Evolutionary conservation across 768 basidiomycete genomes (phyloP).

Genomic region (Lyophyllum semitale): DNA sequence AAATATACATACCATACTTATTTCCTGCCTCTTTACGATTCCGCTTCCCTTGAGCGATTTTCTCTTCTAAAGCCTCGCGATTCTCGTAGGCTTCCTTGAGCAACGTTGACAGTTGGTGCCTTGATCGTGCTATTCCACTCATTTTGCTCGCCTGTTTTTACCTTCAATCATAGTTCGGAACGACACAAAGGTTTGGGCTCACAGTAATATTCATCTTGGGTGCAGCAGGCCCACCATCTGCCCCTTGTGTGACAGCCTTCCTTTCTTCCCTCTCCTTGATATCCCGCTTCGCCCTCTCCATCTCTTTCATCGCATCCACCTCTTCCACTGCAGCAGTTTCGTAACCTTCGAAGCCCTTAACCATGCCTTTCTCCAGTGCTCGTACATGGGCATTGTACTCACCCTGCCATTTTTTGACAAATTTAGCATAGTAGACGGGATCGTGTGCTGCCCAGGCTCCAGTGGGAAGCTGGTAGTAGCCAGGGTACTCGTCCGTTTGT

Average conservation of each 20-base stretch:
- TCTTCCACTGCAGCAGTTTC: constrained; percentile 55
- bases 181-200: constrained; percentile 21
- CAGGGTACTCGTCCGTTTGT: constrained; percentile 76
- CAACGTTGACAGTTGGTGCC: constrained; percentile 80
- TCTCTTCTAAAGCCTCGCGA: constrained; percentile 80
- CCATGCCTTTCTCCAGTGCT: constrained; percentile 66
- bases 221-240: constrained; percentile 51
- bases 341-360: constrained; percentile 70
- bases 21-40: constrained; percentile 90
- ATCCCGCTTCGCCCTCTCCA: constrained; percentile 76
- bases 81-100: constrained; percentile 84
- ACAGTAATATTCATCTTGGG: constrained; percentile 88
- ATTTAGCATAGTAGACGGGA: constrained; percentile 63
- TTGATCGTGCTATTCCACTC: constrained; percentile 65
- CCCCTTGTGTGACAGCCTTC: constrained; percentile 73
- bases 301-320: constrained; percentile 71
- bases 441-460: constrained; percentile 82
- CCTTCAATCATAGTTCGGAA: neutral
- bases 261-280: constrained; percentile 74
- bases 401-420: constrained; percentile 70
- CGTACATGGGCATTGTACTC: constrained; percentile 75
- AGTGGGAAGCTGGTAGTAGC: constrained; percentile 83
- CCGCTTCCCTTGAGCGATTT: constrained; percentile 77
- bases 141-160: constrained; percentile 63
- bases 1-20: constrained; percentile 73